Base-by-base conservation (phyloP, 495 filamentous ascomycete genomes). In the Lophiotrema nucula region DNA sequence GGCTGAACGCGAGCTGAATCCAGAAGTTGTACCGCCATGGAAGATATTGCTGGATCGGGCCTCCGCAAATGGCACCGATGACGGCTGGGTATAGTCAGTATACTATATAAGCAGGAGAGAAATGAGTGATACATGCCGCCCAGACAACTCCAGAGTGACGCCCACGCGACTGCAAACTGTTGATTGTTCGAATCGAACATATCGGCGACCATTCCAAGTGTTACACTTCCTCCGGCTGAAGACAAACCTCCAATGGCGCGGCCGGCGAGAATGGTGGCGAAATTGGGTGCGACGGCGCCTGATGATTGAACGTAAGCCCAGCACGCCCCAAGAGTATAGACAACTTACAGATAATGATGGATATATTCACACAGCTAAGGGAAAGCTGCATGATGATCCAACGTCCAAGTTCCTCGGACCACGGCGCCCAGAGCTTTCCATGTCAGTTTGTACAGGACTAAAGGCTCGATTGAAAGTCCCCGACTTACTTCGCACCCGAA, bases 401-500 rank as follows among this genome's bases (percentile, higher is more conserved):
- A 45, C 88, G 81, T n/a, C 88, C 88, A 44, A 85, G 76, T 62
- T 92, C 88, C 62, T 92, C 88, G 16, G 79, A 83, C 87, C 87
- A 91, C 0, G 88, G 18, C 22, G 19, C 18, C 44, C 19, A 47
- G 26, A 47, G 44, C 44, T 43, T n/a, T n/a, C n/a, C 8, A 37
- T 8, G n/a, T 8, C 8, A 37, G 8, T n/a, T 37, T 37, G n/a
- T n/a, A 49, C 13, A 44, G 88, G 0, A 88, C 88, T 87, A 87
- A 92, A 0, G 90, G 74, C 67, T 90, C n/a, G n/a, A n/a, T n/a
- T n/a, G n/a, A n/a, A n/a, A n/a, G n/a, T n/a, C n/a, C n/a, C n/a
- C n/a, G n/a, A n/a, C n/a, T n/a, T n/a, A n/a, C n/a, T n/a, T n/a
- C 88, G 67, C 86, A 90, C 6, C 88, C 88, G 64, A 92, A 88